phyloP scores from a whole-genome alignment of 352 stramenopile species.

The Poterioochromonas sp. region DNA sequence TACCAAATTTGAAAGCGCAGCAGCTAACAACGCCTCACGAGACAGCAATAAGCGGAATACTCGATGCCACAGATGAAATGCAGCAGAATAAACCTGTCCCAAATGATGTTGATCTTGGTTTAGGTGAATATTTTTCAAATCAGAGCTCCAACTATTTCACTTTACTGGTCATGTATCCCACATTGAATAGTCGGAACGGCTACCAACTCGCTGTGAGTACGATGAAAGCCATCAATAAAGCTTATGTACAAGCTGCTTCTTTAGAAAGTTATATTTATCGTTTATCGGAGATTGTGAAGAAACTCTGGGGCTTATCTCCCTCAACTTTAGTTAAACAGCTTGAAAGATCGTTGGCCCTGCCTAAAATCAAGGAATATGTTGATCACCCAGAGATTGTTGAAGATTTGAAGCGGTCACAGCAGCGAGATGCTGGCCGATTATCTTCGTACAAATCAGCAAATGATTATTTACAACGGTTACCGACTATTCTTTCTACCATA shows the following conservation, averaged over 20 bases:
- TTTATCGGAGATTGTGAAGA: conserved; percentile 7
- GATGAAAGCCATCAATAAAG: not conserved
- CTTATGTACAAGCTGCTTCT: conserved; percentile 6
- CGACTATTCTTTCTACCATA: not conserved
- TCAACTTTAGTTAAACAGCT: conserved; percentile 14
- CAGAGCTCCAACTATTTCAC: conserved; percentile 30
- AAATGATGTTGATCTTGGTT: not conserved
- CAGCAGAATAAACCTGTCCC: not conserved
- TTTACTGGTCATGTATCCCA: conserved; percentile 5
- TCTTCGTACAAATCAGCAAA: not conserved
- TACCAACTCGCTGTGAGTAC: conserved; percentile 13
- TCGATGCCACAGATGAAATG: not conserved
- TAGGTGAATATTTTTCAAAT: not conserved
- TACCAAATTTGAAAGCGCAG: conserved; percentile 5
- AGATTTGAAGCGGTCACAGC: not conserved
- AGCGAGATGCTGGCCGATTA: not conserved
- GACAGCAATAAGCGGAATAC: not conserved
- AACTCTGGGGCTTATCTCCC: conserved; percentile 1
- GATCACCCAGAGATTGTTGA: conserved; percentile 9
- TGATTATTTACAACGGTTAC: not conserved
- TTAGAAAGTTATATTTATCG: not conserved
- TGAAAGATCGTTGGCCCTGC: not conserved
- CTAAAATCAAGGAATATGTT: conserved; percentile 28
- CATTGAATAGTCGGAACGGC: not conserved
- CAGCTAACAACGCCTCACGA: not conserved